Base-by-base conservation (phyloP, 805 yeast species). In the Candida ovalis region DNA sequence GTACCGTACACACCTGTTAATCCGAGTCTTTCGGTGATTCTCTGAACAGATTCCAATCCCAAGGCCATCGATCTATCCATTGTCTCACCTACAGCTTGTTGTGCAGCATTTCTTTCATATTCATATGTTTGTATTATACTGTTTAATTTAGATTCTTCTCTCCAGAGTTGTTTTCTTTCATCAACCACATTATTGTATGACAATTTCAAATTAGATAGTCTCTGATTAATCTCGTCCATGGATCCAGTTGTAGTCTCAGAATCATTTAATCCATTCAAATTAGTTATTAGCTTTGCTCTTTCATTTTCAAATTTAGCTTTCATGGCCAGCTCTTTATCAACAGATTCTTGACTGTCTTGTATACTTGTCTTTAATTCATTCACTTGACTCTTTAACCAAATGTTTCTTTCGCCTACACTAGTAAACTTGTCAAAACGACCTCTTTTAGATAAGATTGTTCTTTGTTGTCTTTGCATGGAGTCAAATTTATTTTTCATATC, bases 1-100 rank as follows among this genome's bases (percentile, higher is more conserved):
- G 96, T 84, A 0, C 99, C 99, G 66, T 78, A 82, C 9, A 89
- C 95, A 18, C 82, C 77, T 1, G 67, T 67, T 33, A 92, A 64
- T 7, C 81, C 81, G 41, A 90, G 67, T 46, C 76, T 75, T 30
- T 72, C 67, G 0, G 86, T 73, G 27, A 90, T 83, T n/a, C 77
- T 69, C 42, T 76, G 77, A 1, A 91, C 87, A 3, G 87, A 80
- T 18, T 75, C 76, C 15, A 92, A 68, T 12, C 97, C 97, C 40
- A 73, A 67, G 1, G 84, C 77, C 53, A 83, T 79, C 5, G 81
- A 73, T 50, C 91, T 74, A 62, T 82, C 88, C 88, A 88, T 86
- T 0, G 91, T 84, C 54, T 82, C 87, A 40, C 78, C 74, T 3
- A 89, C 80, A 22, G 71, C 62, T 52, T 86, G 77, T 53, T 80